These are phyloP conservation scores for Alternaria brassicae DNA, from an alignment of 2,329 filamentous ascomycete species.

Conservation along the genomic window DNA sequence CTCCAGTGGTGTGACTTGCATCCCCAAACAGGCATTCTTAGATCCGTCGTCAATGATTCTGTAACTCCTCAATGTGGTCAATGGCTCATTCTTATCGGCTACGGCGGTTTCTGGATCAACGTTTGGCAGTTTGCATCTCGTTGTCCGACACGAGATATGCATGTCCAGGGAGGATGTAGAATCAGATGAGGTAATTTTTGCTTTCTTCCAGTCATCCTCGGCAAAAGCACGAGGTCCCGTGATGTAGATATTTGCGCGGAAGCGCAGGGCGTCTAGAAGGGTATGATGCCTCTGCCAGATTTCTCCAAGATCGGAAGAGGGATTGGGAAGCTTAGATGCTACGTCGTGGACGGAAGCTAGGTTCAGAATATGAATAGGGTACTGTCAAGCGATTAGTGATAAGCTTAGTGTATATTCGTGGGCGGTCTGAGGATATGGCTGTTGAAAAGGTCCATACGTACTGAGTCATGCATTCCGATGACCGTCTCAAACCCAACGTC, in stretches of 20 bases:
- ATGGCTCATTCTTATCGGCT: constrained; percentile 63
- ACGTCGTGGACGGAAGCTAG: constrained; percentile 69
- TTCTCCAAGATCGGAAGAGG: constrained; percentile 48
- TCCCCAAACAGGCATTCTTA: constrained; percentile 66
- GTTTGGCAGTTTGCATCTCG: constrained; percentile 75
- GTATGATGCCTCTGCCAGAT: constrained; percentile 50
- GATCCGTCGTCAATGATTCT: constrained; percentile 68
- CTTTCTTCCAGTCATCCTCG: constrained; percentile 73
- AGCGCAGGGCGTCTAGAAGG: constrained; percentile 67
- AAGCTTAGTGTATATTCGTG: background rate
- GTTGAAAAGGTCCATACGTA: constrained; percentile 41
- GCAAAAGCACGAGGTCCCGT: constrained; percentile 69
- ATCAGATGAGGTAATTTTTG: constrained; percentile 42
- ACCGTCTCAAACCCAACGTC: constrained; percentile 69
- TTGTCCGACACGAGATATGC: constrained; percentile 68
- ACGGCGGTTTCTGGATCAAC: constrained; percentile 69
- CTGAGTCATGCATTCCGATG: constrained; percentile 73
- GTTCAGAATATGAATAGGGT: constrained; percentile 73
- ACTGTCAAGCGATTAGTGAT: constrained; percentile 54
- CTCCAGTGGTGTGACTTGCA: constrained; percentile 67
- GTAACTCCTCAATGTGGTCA: constrained; percentile 64
- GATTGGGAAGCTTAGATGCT: constrained; percentile 62
- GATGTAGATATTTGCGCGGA: constrained; percentile 75
- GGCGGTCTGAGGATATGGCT: background rate
- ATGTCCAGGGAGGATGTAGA: constrained; percentile 46